Evolutionary conservation across 2,329 filamentous ascomycete genomes (phyloP), one percentile per base, ranked within the genome.

Genomic region (Colletotrichum melonis): DNA sequence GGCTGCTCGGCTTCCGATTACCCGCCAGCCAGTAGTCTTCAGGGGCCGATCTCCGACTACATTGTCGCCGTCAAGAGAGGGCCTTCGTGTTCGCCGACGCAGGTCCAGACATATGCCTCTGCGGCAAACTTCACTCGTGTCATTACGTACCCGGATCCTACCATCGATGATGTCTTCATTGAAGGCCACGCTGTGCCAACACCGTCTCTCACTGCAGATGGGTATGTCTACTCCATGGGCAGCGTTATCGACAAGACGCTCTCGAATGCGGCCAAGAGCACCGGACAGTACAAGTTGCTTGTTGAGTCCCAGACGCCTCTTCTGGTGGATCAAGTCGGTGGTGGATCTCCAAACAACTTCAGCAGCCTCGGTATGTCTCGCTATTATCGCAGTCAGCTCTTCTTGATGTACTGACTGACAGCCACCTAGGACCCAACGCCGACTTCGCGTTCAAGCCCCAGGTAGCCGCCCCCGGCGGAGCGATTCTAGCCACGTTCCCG

Each of bases 401-500:
- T 30, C 14, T 49, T 49, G 42, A 22, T 28, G 28, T 52, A 19
- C 12, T 22, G 5, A 7, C 38, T 63, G 8, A 49, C n/a, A 52
- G 11, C 1, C 1, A 2, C 14, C 1, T 0, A 71, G 63, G 63
- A 2, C 69, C 63, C 22, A 67, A 60, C 46, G 68, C 75, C 75
- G 26, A 77, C 65, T 60, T 78, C 67, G 76, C 76, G 6, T 63
- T 81, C 55, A 81, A 81, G 69, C 80, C 80, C 0, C 74, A 80
- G 54, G 70, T 82, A 8, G 78, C 80, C 9, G 82, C 80, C 4
- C 82, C 82, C 0, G 82, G 82, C 1, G 81, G 81, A 0, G 73
- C 78, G 24, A 81, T 83, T 14, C 77, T 84, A 8, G 79, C 81
- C 1, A 82, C 81, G 0, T 83, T 78, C 72, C 81, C 81, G 0